phyloP scores from a whole-genome alignment of 768 basidiomycete genomes.

The Suillus ampliporus region DNA sequence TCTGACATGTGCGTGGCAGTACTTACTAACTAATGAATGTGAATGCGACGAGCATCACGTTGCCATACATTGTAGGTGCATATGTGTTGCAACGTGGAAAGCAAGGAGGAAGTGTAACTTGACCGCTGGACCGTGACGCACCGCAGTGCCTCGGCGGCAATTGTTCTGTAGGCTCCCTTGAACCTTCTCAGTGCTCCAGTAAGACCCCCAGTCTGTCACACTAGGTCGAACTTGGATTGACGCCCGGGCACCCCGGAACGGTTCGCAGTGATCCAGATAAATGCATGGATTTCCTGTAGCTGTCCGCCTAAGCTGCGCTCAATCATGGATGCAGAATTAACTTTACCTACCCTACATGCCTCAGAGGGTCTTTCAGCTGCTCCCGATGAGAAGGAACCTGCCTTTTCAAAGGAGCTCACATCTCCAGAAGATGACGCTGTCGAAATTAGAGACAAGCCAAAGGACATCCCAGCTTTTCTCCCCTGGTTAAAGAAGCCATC shows the following conservation, averaged over 20 bases:
- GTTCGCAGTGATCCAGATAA: not conserved
- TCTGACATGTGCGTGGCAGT: too few species aligned
- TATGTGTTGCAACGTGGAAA: too few species aligned
- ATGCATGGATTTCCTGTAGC: not conserved
- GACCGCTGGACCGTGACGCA: too few species aligned
- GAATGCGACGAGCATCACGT: too few species aligned
- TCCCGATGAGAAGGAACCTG: conserved; percentile 51
- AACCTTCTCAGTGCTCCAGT: too few species aligned
- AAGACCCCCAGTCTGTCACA: too few species aligned
- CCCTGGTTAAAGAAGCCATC: conserved; percentile 39
- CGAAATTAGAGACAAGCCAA: not conserved
- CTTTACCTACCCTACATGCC: conserved; percentile 37
- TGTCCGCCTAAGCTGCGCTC: not conserved
- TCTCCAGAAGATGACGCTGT: not conserved
- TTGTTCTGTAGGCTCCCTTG: too few species aligned
- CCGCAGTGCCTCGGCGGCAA: too few species aligned
- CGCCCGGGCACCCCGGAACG: not conserved
- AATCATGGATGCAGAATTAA: not conserved
- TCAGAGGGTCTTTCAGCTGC: conserved; percentile 48
- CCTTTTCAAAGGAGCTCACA: conserved; percentile 13
- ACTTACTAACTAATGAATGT: too few species aligned
- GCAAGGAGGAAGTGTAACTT: too few species aligned
- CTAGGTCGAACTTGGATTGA: not conserved
- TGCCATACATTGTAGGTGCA: too few species aligned
- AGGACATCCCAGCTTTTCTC: conserved; percentile 45